Percentiles rank a stretch among this genome's conserved stretches.
These are phyloP conservation scores for Spiraea crenata DNA, from an alignment of 331 rosid species.

Conservation along the genomic window DNA sequence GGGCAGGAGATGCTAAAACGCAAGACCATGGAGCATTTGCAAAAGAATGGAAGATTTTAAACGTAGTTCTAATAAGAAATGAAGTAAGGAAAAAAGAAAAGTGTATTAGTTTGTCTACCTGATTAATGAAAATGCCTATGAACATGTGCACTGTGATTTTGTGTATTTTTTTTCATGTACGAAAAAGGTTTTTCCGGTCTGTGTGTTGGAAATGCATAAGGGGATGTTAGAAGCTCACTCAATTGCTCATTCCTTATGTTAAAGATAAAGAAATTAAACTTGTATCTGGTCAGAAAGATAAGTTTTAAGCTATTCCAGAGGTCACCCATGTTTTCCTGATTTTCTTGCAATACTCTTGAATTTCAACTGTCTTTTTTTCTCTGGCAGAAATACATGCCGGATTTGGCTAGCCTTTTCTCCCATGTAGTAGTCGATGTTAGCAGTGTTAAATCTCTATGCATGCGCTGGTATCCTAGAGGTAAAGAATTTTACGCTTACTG, in stretches of 20 bases:
- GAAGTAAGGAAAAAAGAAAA: background rate
- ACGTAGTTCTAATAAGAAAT: background rate
- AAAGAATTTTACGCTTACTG: constrained; percentile 18
- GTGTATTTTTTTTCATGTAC: background rate
- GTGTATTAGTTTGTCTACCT: background rate
- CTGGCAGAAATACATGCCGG: constrained; percentile 95
- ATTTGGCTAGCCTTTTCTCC: constrained; percentile 81
- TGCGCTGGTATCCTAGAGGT: constrained; percentile 96
- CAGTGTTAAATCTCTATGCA: constrained; percentile 76
- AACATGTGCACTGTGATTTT: background rate
- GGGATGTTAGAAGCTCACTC: background rate
- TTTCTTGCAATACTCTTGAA: background rate
- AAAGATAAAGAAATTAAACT: too few relatives aligned
- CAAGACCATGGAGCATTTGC: background rate
- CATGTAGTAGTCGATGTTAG: constrained; percentile 96
- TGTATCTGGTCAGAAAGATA: too few relatives aligned
- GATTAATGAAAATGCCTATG: background rate
- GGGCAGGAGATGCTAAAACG: background rate
- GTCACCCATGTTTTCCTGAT: background rate
- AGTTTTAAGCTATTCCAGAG: too few relatives aligned
- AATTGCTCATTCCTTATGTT: background rate
- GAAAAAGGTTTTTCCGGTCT: background rate
- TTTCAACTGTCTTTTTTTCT: constrained; percentile 6
- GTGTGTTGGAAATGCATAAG: background rate
- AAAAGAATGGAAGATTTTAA: background rate